Base-by-base conservation (phyloP, 441 rosid species). In the Hura crepitans region DNA sequence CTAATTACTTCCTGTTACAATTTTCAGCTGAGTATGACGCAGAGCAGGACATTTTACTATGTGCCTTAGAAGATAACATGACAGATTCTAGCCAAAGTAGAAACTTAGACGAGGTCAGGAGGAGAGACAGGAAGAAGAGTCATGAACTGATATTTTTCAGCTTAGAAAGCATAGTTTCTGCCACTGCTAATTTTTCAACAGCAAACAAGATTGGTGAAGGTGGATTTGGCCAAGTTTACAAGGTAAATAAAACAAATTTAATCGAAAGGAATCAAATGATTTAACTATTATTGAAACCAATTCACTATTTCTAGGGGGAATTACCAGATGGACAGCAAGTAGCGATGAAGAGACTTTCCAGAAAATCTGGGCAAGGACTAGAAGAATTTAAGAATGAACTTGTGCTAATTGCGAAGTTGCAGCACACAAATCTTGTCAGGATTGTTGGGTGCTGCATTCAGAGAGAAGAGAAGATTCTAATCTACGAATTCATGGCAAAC, bases 301-400 rank as follows among this genome's bases (percentile, higher is more conserved):
- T 20, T n/a, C 9, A 53, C 2, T 23, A 14, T 18, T n/a, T 30
- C n/a, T 50, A 65, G 79, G 82, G 75, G 15, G 4, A 60, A 25
- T 39, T 79, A 50, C 35, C 35, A 6, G 69, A 72, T 60, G 79
- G 77, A 11, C 79, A 59, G 63, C 69, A 79, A 10, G 33, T 75
- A 46, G 82, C 77, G 25, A 25, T 72, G 18, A 79, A 79, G 42
- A 75, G 79, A 20, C 82, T 79, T 9, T 68, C 74, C 17, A 55
- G 63, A 66, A 66, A 31, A 42, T 78, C 78, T 0, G 62, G 74
- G 14, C 73, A 78, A 63, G 78, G 81, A 63, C 45, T 74, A 35
- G 25, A 20, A 0, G 73, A 78, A 57, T 74, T 78, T 60, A 71
- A 71, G 75, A 78, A 74, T 49, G 81, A 65, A 65, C 17, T 50